phyloP scores from a whole-genome alignment of 2,329 filamentous ascomycete species.

The Endocalyx cinctus region DNA sequence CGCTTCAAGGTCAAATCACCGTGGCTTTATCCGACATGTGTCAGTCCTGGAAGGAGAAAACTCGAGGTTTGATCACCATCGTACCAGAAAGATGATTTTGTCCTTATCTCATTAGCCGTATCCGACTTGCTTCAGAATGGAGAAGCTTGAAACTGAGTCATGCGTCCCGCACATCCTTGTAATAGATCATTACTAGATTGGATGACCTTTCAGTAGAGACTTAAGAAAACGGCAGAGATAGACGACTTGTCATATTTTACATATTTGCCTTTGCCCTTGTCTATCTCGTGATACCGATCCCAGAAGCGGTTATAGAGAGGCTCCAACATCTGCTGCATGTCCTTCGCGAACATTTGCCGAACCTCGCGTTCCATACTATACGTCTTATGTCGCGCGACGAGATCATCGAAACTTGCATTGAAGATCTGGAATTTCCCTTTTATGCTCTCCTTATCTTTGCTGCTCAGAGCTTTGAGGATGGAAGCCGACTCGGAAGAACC shows the following conservation, averaged over 20 bases:
- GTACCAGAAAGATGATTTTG: too few species aligned
- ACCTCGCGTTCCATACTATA: constrained; percentile 92
- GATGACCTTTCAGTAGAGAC: constrained; percentile 45
- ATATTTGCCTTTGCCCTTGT: constrained; percentile 97
- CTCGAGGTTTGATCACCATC: too few species aligned
- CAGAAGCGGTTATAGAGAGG: constrained; percentile 93
- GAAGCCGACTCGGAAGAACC: constrained; percentile 75
- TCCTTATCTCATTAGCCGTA: too few species aligned
- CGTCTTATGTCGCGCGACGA: constrained; percentile 75
- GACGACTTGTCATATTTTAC: constrained; percentile 92
- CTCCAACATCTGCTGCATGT: constrained; percentile 88
- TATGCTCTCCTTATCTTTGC: constrained; percentile 92
- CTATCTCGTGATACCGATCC: constrained; percentile 95
- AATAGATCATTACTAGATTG: too few species aligned
- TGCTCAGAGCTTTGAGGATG: constrained; percentile 76
- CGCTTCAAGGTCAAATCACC: too few species aligned
- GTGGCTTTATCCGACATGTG: too few species aligned
- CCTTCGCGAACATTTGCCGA: constrained; percentile 69
- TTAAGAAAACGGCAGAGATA: constrained; percentile 63
- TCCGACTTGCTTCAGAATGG: too few species aligned
- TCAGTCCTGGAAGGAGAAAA: too few species aligned
- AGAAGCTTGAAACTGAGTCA: too few species aligned
- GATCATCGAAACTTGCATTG: constrained; percentile 84
- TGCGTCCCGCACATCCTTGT: too few species aligned
- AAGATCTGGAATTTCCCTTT: constrained; percentile 95